These are phyloP conservation scores for Isatis lusitanica DNA, from an alignment of 441 rosid genomes.

Conservation along the genomic window DNA sequence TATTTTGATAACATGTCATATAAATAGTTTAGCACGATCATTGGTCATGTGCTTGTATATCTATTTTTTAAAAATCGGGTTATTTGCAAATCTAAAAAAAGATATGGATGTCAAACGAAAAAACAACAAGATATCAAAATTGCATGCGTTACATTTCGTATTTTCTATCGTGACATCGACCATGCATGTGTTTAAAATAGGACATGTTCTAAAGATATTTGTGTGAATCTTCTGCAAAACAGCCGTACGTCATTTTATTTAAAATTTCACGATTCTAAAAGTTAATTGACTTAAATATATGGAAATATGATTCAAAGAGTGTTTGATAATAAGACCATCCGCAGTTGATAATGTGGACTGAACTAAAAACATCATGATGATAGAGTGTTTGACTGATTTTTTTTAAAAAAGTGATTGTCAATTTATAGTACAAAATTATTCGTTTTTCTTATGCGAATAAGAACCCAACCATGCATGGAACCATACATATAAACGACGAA, in stretches of 20 bases:
- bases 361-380: too few relatives aligned
- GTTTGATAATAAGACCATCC: background rate
- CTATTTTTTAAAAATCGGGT: background rate
- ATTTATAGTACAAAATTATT: too few relatives aligned
- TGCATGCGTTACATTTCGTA: background rate
- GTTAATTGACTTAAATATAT: background rate
- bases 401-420: too few relatives aligned
- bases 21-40: background rate
- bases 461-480: too few relatives aligned
- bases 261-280: background rate
- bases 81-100: background rate
- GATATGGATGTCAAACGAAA: background rate
- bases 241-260: background rate
- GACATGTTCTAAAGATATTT: background rate
- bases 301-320: background rate
- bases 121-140: too few relatives aligned
- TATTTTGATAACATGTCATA: background rate
- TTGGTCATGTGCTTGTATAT: background rate
- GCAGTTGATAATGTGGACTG: background rate
- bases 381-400: too few relatives aligned
- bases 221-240: background rate
- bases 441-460: too few relatives aligned
- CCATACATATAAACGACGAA: too few relatives aligned
- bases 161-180: too few relatives aligned
- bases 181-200: background rate